Base-by-base conservation (phyloP, 306 rosid genomes). In the Pueraria montana region DNA sequence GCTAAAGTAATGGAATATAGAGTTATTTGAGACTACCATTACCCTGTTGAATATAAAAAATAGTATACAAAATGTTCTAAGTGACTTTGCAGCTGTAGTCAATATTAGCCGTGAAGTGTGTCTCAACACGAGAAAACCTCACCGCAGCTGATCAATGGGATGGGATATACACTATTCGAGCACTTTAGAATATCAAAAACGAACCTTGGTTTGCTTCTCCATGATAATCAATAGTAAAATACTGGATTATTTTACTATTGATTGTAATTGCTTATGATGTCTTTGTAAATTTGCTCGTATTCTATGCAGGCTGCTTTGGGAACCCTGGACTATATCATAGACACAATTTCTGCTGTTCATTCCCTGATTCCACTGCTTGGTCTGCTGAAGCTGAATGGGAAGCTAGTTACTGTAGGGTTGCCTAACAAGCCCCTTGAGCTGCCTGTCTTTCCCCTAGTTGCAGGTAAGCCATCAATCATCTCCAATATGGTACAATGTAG, bases 331-430 rank as follows among this genome's bases (percentile, higher is more conserved):
- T 95, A 83, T 84, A 93, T 95, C 83, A 89, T 95, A 49, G 97
- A 93, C 87, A 95, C 98, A 27, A 89, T 95, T 23, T 87, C 97
- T 20, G 98, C 95, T 18, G 87, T 83, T 75, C 98, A 95, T 83
- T 69, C 98, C 26, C 90, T 95, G 26, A 58, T 70, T 67, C 94
- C 97, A 21, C 80, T 95, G 70, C 85, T 95, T 46, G 88, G 89
- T 81, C 91, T 95, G 11, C 88, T 95, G 86, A 95, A 93, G 90
- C 48, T 95, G 80, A 93, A 95, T 45, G 98, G 98, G 76, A 95
- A 95, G 78, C 88, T 95, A 86, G 66, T 93, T 76, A 86, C 91
- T 53, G 82, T 95, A 7, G 98, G 97, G 77, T 88, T 93, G 84
- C 97, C 97, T 36, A 43, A 48, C 66, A 91, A 88, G 91, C 97